A percentile compares a stretch with the other conserved stretches of the same genome.
These are phyloP conservation scores for Nannizziopsis arthrosporioides DNA, from an alignment of 2,329 filamentous ascomycete species.

Conservation along the genomic window DNA sequence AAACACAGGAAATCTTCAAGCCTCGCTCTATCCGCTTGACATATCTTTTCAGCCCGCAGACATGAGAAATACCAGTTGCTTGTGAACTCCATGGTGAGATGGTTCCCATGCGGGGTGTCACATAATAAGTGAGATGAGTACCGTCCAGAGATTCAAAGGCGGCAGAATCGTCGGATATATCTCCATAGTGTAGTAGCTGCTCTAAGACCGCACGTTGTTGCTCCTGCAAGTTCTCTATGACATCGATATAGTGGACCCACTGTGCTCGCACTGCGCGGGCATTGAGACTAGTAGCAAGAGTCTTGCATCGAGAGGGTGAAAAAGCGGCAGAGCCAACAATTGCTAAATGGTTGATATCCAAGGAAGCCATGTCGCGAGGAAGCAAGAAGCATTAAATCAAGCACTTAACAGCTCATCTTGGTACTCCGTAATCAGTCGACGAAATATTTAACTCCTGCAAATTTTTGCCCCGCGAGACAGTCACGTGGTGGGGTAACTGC, in stretches of 20 bases:
- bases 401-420: neutral
- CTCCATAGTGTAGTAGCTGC: constrained; percentile 51
- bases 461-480: constrained; percentile 6
- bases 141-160: constrained; percentile 39
- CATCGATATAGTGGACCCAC: constrained; percentile 54
- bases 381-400: neutral
- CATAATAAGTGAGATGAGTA: constrained; percentile 51
- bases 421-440: neutral
- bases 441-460: neutral
- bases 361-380: constrained; percentile 23
- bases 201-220: constrained; percentile 43
- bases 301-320: constrained; percentile 35
- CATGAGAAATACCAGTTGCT: constrained; percentile 83
- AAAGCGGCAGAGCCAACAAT: constrained; percentile 35
- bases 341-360: constrained; percentile 26
- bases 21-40: constrained; percentile 77
- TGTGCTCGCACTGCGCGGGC: constrained; percentile 36
- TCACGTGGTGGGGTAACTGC: too few species aligned
- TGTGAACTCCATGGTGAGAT: constrained; percentile 97
- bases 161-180: constrained; percentile 39
- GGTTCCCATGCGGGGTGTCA: constrained; percentile 66
- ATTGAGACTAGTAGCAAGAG: constrained; percentile 33
- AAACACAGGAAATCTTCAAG: constrained; percentile 56
- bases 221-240: constrained; percentile 39
- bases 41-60: constrained; percentile 66